These are phyloP conservation scores for Hypocrella siamensis DNA, from an alignment of 2,329 filamentous ascomycete genomes.

Conservation along the genomic window DNA sequence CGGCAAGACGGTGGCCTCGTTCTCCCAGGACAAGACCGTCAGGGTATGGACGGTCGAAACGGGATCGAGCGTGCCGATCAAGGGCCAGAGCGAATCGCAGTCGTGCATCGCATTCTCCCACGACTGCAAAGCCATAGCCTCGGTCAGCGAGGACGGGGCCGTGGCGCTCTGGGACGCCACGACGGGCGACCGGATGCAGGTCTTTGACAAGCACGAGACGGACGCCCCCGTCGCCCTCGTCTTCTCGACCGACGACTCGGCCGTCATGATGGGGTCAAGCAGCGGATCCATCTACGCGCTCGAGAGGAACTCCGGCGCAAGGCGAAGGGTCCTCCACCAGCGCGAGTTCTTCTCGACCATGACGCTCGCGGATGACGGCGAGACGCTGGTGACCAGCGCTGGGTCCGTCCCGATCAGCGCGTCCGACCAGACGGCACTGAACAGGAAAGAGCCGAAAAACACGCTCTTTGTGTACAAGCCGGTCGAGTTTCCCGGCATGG, in stretches of 20 bases:
- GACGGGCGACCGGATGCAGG: constrained; percentile 2
- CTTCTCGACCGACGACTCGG: constrained; percentile 3
- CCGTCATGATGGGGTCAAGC: constrained; percentile 3
- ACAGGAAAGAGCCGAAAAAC: constrained; percentile 3
- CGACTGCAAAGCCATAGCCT: constrained; percentile 6
- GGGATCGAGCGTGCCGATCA: constrained; percentile 6
- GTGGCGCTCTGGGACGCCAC: constrained; percentile 7
- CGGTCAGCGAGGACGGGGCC: constrained; percentile 4
- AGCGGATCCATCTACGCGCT: constrained; percentile 4
- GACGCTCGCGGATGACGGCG: constrained; percentile 2
- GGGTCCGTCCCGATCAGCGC: constrained; percentile 3
- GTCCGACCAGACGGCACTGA: constrained; percentile 1
- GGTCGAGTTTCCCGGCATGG: constrained; percentile 5
- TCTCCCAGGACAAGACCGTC: constrained; percentile 6
- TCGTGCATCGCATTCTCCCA: constrained; percentile 7
- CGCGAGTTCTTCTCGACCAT: constrained; percentile 5
- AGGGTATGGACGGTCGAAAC: constrained; percentile 6
- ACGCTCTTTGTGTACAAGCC: constrained; percentile 6
- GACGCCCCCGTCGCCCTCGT: constrained; percentile 3
- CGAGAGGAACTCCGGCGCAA: constrained; percentile 1
- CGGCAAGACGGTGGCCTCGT: constrained; percentile 7
- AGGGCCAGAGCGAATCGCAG: constrained; percentile 5
- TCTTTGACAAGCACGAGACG: constrained; percentile 1
- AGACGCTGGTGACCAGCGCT: constrained; percentile 4
- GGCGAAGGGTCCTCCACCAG: constrained; percentile 4